Evolutionary conservation across 169 alveolate genomes (phyloP).

Genomic region (Perkinsus olseni): DNA sequence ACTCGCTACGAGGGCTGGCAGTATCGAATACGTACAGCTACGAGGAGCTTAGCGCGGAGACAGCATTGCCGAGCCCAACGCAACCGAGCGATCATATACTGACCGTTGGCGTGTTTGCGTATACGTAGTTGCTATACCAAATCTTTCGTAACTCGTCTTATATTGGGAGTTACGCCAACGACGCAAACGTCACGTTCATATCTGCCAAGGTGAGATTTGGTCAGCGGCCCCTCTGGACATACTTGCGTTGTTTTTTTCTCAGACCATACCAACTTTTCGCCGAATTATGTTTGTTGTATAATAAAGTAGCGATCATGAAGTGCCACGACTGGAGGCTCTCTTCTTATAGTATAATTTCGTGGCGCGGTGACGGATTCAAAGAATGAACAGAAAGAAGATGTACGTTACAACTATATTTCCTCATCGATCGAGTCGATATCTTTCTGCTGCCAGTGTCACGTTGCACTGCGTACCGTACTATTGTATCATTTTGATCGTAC

Average conservation of each 20-base stretch:
- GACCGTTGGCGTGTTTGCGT: background rate
- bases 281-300: background rate
- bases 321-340: background rate
- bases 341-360: background rate
- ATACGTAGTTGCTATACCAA: background rate
- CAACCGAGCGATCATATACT: background rate
- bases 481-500: background rate
- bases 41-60: background rate
- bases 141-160: background rate
- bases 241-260: background rate
- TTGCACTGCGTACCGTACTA: background rate
- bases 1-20: background rate
- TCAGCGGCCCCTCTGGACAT: background rate
- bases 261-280: background rate
- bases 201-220: background rate
- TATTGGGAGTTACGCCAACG: background rate
- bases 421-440: too few relatives aligned
- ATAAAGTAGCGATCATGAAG: background rate
- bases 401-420: too few relatives aligned
- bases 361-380: background rate
- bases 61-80: constrained; percentile 6
- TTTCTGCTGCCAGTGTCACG: too few relatives aligned
- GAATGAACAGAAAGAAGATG: too few relatives aligned
- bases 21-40: background rate
- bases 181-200: background rate